Conservation (phyloP, 1,284 basidiomycete genomes). For the Apiotrichum sp. region DNA sequence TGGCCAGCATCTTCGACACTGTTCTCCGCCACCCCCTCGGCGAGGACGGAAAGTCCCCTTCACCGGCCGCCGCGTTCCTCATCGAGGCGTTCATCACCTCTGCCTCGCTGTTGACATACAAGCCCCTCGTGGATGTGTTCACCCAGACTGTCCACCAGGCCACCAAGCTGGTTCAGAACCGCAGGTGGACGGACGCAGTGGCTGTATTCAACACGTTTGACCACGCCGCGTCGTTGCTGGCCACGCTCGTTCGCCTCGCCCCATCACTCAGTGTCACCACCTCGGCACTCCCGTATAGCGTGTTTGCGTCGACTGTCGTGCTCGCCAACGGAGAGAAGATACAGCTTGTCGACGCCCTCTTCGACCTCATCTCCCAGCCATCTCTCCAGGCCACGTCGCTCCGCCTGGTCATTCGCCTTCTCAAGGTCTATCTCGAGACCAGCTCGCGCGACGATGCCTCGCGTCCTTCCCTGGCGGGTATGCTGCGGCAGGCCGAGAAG, state of each 20-base stretch:
- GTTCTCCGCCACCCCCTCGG: constrained; percentile 30
- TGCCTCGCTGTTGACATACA: constrained; percentile 34
- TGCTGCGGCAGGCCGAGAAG: constrained; percentile 28
- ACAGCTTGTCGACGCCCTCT: constrained; percentile 32
- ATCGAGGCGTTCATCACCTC: constrained; percentile 33
- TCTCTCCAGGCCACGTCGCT: constrained; percentile 20
- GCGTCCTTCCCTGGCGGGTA: constrained; percentile 34
- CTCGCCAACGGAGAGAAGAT: constrained; percentile 20
- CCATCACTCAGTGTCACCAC: constrained; percentile 16
- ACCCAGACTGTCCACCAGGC: constrained; percentile 26
- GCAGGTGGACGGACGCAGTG: constrained; percentile 25
- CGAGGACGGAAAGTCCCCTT: constrained; percentile 15
- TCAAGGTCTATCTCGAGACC: constrained; percentile 32
- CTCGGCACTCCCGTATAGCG: constrained; percentile 25
- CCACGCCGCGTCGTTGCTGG: constrained; percentile 24
- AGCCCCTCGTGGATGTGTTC: constrained; percentile 36
- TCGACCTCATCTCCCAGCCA: constrained; percentile 27
- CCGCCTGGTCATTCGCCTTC: constrained; percentile 20
- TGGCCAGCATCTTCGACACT: constrained; percentile 27
- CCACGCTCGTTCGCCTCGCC: constrained; percentile 27
- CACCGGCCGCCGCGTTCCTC: constrained; percentile 25
- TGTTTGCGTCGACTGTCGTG: constrained; percentile 23
- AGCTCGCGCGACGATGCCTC: constrained; percentile 18
- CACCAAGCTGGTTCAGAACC: constrained; percentile 19
- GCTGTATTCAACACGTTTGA: constrained; percentile 27